Conservation (phyloP, 768 basidiomycete species). For the Xerocomellus intermedius region DNA sequence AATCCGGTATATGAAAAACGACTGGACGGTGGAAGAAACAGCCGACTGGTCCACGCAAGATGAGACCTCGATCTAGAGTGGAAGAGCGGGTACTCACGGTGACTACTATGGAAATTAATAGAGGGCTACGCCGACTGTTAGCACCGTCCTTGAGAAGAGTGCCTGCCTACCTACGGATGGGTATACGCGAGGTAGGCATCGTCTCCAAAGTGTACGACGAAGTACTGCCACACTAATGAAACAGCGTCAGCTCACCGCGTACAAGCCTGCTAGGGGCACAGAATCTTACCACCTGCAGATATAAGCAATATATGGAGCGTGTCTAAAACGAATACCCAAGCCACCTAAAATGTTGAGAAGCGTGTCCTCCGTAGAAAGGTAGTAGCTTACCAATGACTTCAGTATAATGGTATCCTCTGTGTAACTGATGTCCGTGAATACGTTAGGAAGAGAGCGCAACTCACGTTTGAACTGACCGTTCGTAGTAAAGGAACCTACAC, state of each 20-base stretch:
- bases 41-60: conserved; percentile 14
- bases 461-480: conserved; percentile 13
- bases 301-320: conserved; percentile 18
- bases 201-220: conserved; percentile 24
- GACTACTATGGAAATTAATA: conserved; percentile 20
- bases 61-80: conserved; percentile 12
- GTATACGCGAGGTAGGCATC: conserved; percentile 4
- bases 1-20: no score
- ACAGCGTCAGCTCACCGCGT: background rate
- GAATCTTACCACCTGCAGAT: conserved; percentile 16
- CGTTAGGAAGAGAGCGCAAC: background rate
- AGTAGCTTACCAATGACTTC: conserved; percentile 13
- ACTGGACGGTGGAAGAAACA: conserved; percentile 22
- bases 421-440: conserved; percentile 11
- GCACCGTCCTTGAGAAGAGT: background rate
- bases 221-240: conserved; percentile 21
- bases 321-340: no score
- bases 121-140: conserved; percentile 16
- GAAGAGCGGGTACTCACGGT: conserved; percentile 15
- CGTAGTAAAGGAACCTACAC: conserved; percentile 26
- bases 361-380: background rate
- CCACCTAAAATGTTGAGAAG: conserved; percentile 13
- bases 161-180: conserved; percentile 20
- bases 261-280: background rate
- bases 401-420: conserved; percentile 12